These are phyloP conservation scores for Curvularia spicifera DNA, from an alignment of 2,329 filamentous ascomycete species.

Conservation along the genomic window DNA sequence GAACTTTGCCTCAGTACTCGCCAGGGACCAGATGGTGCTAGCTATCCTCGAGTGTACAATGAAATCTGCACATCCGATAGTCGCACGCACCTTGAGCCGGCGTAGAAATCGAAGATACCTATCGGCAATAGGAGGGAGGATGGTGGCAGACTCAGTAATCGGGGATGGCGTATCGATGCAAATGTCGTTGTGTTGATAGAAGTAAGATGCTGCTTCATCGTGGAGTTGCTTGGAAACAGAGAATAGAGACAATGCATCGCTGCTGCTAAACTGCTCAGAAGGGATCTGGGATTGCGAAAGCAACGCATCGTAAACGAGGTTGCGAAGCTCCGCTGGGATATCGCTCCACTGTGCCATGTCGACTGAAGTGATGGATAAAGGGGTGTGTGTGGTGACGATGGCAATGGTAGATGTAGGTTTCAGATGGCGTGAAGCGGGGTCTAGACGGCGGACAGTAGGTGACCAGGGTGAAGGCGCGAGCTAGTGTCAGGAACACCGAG, in stretches of 20 bases:
- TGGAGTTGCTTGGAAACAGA: slow-evolving; percentile 24
- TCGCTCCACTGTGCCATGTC: slow-evolving; percentile 20
- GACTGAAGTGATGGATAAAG: not conserved
- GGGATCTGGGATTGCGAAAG: not conserved
- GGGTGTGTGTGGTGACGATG: not conserved
- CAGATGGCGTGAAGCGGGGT: slow-evolving; percentile 2
- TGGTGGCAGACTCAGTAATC: slow-evolving; percentile 12
- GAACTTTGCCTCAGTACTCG: slow-evolving; percentile 21
- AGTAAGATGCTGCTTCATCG: slow-evolving; percentile 30
- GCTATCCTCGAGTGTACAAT: slow-evolving; percentile 15
- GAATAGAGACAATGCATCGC: slow-evolving; percentile 20
- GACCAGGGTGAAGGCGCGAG: slow-evolving; percentile 9
- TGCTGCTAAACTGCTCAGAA: not conserved
- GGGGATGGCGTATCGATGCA: slow-evolving; percentile 7
- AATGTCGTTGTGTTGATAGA: slow-evolving; percentile 28
- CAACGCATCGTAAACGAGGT: slow-evolving; percentile 25
- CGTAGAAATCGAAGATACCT: slow-evolving; percentile 28
- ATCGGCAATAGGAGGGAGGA: slow-evolving; percentile 27
- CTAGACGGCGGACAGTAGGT: not conserved
- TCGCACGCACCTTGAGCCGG: slow-evolving; percentile 14
- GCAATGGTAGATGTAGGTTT: not conserved
- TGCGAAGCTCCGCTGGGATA: slow-evolving; percentile 30
- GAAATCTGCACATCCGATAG: slow-evolving; percentile 7
- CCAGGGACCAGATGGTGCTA: slow-evolving; percentile 17
- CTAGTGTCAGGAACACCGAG: slow-evolving; percentile 6